Evolutionary conservation across 495 filamentous ascomycete genomes (phyloP).

Genomic region (Aspergillus hancockii): DNA sequence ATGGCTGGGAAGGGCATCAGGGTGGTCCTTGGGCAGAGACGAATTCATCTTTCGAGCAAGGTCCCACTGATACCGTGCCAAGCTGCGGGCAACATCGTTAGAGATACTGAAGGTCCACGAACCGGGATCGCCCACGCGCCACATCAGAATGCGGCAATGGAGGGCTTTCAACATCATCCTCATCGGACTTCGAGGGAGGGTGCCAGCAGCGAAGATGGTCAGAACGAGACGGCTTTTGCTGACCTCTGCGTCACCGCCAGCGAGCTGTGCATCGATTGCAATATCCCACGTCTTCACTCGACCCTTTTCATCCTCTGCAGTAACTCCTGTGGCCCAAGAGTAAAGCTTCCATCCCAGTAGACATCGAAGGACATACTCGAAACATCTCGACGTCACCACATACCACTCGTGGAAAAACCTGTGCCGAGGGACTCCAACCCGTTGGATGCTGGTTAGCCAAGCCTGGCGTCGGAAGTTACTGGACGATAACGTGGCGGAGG

Average conservation of each 20-base stretch:
- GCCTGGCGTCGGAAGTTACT: slow-evolving; percentile 85
- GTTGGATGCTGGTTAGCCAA: slow-evolving; percentile 94
- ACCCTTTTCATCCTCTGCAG: slow-evolving; percentile 81
- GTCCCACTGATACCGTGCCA: slow-evolving; percentile 79
- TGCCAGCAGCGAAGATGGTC: slow-evolving; percentile 85
- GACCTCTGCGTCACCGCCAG: slow-evolving; percentile 89
- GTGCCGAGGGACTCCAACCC: slow-evolving; percentile 89
- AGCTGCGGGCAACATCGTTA: slow-evolving; percentile 63
- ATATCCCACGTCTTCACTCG: slow-evolving; percentile 93
- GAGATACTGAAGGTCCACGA: slow-evolving; percentile 61
- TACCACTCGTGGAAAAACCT: slow-evolving; percentile 81
- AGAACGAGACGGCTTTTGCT: slow-evolving; percentile 84
- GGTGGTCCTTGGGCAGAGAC: slow-evolving; percentile 55
- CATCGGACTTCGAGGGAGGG: slow-evolving; percentile 78
- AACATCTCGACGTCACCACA: slow-evolving; percentile 74
- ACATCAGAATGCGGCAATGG: slow-evolving; percentile 84
- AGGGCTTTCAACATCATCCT: slow-evolving; percentile 90
- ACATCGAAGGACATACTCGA: slow-evolving; percentile 80
- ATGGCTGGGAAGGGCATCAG: slow-evolving; percentile 73
- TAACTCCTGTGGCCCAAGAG: slow-evolving; percentile 74
- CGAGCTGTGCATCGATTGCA: slow-evolving; percentile 89
- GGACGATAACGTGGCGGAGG: slow-evolving; percentile 64
- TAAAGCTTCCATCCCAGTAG: slow-evolving; percentile 75
- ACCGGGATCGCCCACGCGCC: slow-evolving; percentile 68
- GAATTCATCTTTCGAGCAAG: slow-evolving; percentile 68